A percentile compares a stretch with the other conserved stretches of the same genome.
Evolutionary conservation across 306 rosid genomes (phyloP).

Genomic region (Cyclanthera cordifolia): DNA sequence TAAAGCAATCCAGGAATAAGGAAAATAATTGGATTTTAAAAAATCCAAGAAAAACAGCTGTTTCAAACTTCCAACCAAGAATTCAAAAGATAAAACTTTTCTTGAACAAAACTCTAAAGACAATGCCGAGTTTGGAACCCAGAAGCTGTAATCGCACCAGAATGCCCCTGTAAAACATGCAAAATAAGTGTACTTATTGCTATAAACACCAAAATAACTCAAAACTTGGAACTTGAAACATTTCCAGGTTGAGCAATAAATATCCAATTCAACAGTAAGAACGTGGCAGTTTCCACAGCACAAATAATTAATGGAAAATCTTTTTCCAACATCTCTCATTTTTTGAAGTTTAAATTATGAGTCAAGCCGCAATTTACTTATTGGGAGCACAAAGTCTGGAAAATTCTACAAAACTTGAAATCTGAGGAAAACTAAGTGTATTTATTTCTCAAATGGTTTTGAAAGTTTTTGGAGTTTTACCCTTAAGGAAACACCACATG

Average conservation of each 20-base stretch:
- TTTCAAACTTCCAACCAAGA: neutral
- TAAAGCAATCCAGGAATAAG: too few relatives aligned
- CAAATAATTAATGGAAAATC: slow-evolving; percentile 2
- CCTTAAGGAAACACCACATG: slow-evolving; percentile 9
- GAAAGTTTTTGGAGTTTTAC: slow-evolving; percentile 1
- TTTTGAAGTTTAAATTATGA: slow-evolving; percentile 7
- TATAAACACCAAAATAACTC: neutral
- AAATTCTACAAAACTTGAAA: slow-evolving; percentile 22
- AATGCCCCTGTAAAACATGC: neutral
- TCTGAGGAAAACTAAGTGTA: slow-evolving; percentile 5
- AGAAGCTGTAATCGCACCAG: neutral
- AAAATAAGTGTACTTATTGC: neutral
- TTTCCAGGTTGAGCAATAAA: neutral
- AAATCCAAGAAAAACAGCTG: neutral
- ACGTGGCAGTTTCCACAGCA: slow-evolving; percentile 13
- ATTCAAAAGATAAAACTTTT: neutral
- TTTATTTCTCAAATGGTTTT: slow-evolving; percentile 20
- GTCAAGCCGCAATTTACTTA: slow-evolving; percentile 2
- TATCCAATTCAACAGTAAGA: neutral
- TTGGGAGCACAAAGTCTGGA: neutral
- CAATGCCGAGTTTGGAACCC: neutral
- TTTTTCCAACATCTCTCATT: slow-evolving; percentile 13
- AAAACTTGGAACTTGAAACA: neutral
- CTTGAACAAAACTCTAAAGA: too few relatives aligned
- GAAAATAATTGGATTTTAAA: too few relatives aligned